Evolutionary conservation across 2,329 filamentous ascomycete genomes (phyloP).

Genomic region (Lecanicillium sp.): DNA sequence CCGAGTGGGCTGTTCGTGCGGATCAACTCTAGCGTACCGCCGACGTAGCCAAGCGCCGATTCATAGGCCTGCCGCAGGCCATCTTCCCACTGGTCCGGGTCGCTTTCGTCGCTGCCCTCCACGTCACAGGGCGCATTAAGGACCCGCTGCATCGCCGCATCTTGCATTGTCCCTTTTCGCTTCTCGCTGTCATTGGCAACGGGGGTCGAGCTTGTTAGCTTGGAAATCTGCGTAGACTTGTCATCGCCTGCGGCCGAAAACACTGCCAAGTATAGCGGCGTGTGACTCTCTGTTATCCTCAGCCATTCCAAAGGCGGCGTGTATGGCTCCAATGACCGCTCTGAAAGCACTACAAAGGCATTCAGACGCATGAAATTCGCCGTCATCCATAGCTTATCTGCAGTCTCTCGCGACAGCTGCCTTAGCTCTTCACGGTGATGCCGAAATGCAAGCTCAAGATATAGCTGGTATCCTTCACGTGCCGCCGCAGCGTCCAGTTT

Average conservation of each 20-base stretch:
- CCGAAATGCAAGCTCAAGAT: constrained; percentile 12
- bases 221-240: constrained; percentile 6
- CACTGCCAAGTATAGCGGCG: constrained; percentile 11
- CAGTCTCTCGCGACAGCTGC: constrained; percentile 9
- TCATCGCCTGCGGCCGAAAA: constrained; percentile 6
- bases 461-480: constrained; percentile 7
- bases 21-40: constrained; percentile 13
- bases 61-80: constrained; percentile 12
- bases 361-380: constrained; percentile 13
- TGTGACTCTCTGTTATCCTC: constrained; percentile 13
- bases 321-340: constrained; percentile 12
- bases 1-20: constrained; percentile 2
- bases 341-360: constrained; percentile 11
- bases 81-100: not conserved
- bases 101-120: constrained; percentile 9
- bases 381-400: constrained; percentile 12
- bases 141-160: not conserved
- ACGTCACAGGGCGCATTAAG: constrained; percentile 11
- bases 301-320: constrained; percentile 14
- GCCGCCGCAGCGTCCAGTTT: not conserved
- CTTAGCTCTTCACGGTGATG: constrained; percentile 12
- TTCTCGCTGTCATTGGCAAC: constrained; percentile 9
- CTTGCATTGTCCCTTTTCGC: constrained; percentile 3
- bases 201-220: constrained; percentile 6
- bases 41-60: constrained; percentile 12